phyloP scores from a whole-genome alignment of 164 flowering plant species.

The Aristolochia fimbriata region DNA sequence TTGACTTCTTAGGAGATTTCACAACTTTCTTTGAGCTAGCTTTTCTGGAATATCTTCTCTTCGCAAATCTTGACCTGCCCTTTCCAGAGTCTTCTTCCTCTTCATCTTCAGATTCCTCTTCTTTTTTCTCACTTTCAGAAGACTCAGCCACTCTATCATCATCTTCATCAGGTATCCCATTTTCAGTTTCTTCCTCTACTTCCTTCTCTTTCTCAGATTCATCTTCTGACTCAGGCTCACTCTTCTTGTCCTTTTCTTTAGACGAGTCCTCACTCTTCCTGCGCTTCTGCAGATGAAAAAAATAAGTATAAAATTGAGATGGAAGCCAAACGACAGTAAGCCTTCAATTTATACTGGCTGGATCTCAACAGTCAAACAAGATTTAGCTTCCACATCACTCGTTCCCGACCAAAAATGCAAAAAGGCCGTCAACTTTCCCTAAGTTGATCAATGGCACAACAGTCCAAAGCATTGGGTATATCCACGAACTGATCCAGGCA shows the following conservation, averaged over 20 bases:
- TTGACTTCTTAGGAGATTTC: slow-evolving; percentile 19
- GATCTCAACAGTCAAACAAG: not conserved
- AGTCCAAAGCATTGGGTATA: too few relatives aligned
- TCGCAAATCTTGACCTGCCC: slow-evolving; percentile 22
- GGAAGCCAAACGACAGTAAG: not conserved
- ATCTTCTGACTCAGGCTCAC: slow-evolving; percentile 41
- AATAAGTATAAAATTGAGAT: not conserved
- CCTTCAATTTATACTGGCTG: not conserved
- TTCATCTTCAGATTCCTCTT: slow-evolving; percentile 43
- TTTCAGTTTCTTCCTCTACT: slow-evolving; percentile 39
- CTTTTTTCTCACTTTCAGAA: slow-evolving; percentile 54
- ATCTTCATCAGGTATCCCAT: slow-evolving; percentile 45
- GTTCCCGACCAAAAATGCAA: too few relatives aligned
- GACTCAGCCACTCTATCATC: slow-evolving; percentile 50
- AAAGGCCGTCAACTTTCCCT: too few relatives aligned
- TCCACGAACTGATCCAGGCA: too few relatives aligned
- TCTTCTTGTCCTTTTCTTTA: slow-evolving; percentile 28
- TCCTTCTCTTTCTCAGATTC: slow-evolving; percentile 42
- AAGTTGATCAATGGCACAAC: too few relatives aligned
- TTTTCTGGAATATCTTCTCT: slow-evolving; percentile 38
- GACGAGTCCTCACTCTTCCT: slow-evolving; percentile 28
- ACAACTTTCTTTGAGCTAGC: slow-evolving; percentile 25
- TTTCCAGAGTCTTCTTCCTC: slow-evolving; percentile 43
- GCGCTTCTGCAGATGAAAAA: slow-evolving; percentile 29
- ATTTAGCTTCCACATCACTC: too few relatives aligned